Conservation (phyloP, 148 eudicot species). For the Chenopodium quinoa region DNA sequence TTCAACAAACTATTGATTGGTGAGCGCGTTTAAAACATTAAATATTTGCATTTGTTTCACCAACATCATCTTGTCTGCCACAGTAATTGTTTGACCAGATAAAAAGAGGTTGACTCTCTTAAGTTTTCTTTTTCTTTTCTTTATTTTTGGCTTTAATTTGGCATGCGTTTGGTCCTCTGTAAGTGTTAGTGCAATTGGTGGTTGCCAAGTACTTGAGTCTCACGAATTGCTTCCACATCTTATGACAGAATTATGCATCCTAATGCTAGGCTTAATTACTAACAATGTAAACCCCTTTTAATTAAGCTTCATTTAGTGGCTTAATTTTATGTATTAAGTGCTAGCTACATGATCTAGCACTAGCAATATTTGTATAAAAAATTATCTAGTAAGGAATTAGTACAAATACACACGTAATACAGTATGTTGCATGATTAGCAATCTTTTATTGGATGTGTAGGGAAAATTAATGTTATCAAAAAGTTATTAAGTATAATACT, state of each 20-base stretch:
- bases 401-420: not conserved
- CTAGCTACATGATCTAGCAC: not conserved
- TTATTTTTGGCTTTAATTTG: not conserved
- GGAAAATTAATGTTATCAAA: no score
- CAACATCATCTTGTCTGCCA: slow-evolving; percentile 32
- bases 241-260: slow-evolving; percentile 5
- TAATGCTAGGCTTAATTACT: not conserved
- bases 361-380: not conserved
- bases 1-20: no score
- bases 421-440: no score
- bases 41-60: slow-evolving; percentile 4
- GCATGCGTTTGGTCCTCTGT: slow-evolving; percentile 2
- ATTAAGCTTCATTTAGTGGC: not conserved
- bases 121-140: not conserved
- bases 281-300: not conserved
- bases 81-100: slow-evolving; percentile 16
- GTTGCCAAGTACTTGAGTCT: not conserved
- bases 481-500: no score
- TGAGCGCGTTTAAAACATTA: not conserved
- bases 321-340: not conserved
- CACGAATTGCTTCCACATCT: slow-evolving; percentile 7
- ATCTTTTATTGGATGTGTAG: no score
- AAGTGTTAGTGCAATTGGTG: not conserved
- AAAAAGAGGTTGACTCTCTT: not conserved
- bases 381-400: not conserved